Evolutionary conservation across 2,329 filamentous ascomycete species (phyloP), one percentile per base, ranked within the genome.

Genomic region (Colletotrichum lentis): DNA sequence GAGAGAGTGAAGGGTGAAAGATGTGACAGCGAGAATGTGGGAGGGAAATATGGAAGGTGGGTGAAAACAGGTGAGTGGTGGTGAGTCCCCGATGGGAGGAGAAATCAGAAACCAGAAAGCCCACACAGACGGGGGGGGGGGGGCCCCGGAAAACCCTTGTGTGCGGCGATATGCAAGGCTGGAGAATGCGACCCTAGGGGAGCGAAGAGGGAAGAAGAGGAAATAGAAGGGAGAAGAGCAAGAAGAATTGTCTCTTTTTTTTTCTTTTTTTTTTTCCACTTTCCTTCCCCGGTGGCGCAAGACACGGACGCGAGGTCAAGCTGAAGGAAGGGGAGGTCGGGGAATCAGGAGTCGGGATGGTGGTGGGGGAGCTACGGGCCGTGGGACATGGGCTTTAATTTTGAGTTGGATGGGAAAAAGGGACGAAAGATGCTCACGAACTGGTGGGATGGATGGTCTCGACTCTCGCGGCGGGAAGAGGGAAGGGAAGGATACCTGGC

Each of bases 91-190:
- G 39, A 22, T 24, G 62, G 20, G 43, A 24, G 22, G 31, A 20
- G n/a, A 16, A 27, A 27, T 8, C 27, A 27, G 27, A 27, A 27
- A 27, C 27, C 27, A 27, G 27, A 27, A 46, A 65, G 37, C 58
- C 62, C 62, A 61, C 62, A 12, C 54, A 57, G 22, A 54, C 52
- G n/a, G n/a, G n/a, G n/a, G n/a, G n/a, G n/a, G n/a, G 22, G 41
- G 27, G 54, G 24, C 5, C 18, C 20, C 39, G 39, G 55, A 56
- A 55, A 46, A 55, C 41, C 60, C 54, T 55, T 53, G 39, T 61
- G 50, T 31, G 52, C 37, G 41, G 49, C 43, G 44, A 60, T 49
- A 50, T 60, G 57, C 57, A 46, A 60, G 44, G 46, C 57, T 60
- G 57, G 57, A 60, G 57, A 60, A 60, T 60, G 57, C 44, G 44